These are phyloP conservation scores for Acer campestre DNA, from an alignment of 345 rosid genomes.

Conservation along the genomic window DNA sequence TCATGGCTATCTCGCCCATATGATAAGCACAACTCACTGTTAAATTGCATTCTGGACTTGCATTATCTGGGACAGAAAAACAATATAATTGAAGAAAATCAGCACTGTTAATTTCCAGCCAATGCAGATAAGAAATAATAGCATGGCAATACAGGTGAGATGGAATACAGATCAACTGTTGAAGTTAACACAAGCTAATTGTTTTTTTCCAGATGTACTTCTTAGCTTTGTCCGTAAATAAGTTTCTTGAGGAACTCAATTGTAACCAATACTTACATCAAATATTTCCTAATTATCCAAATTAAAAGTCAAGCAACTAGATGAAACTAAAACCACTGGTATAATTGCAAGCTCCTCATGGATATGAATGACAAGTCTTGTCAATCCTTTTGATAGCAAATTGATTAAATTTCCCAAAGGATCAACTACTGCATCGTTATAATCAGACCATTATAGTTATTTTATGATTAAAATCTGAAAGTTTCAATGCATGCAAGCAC, in stretches of 20 bases:
- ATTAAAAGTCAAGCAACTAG: neutral
- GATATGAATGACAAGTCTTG: neutral
- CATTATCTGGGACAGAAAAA: conserved; percentile 55
- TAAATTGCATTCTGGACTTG: conserved; percentile 92
- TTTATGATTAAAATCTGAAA: neutral
- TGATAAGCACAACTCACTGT: conserved; percentile 72
- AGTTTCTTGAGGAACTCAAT: neutral
- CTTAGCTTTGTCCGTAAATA: neutral
- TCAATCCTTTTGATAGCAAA: neutral
- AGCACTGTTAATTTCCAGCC: neutral
- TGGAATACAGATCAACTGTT: neutral
- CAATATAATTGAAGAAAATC: conserved; percentile 10
- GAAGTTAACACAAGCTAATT: neutral
- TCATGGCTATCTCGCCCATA: conserved; percentile 96
- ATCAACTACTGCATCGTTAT: neutral
- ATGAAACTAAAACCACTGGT: neutral
- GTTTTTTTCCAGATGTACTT: neutral
- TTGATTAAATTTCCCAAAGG: neutral
- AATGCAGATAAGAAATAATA: neutral
- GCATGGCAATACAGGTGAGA: neutral
- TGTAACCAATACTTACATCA: neutral
- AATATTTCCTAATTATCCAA: conserved; percentile 2
- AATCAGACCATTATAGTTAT: neutral
- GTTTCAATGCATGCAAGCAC: neutral
- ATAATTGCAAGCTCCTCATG: neutral